Conservation (phyloP, 139 green algal genomes). For the Chlorella sp. region DNA sequence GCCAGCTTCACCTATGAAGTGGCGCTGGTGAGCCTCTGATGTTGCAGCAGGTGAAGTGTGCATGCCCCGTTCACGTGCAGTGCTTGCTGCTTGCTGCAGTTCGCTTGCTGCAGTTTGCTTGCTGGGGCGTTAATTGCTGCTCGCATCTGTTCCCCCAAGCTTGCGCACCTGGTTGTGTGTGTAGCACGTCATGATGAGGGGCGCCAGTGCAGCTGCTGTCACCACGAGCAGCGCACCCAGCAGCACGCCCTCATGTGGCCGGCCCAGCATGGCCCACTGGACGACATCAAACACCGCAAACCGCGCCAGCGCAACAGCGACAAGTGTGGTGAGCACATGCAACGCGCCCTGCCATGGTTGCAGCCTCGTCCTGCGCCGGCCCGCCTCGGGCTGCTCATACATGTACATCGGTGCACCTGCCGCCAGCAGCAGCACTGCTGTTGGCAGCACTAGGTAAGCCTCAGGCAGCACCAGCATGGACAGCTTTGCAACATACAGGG, state of each 20-base stretch:
- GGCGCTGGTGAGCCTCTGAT: too few species aligned
- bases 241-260: slow-evolving; percentile 74
- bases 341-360: slow-evolving; percentile 44
- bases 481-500: slow-evolving; percentile 77
- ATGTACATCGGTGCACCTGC: slow-evolving; percentile 51
- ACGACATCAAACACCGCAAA: slow-evolving; percentile 7
- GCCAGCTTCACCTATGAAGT: too few species aligned
- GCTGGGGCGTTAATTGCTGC: too few species aligned
- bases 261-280: slow-evolving; percentile 23
- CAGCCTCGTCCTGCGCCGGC: slow-evolving; percentile 22
- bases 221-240: slow-evolving; percentile 66
- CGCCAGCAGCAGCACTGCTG: slow-evolving; percentile 28
- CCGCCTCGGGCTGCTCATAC: too few species aligned
- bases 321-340: slow-evolving; percentile 42
- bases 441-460: slow-evolving; percentile 28
- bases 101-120: too few species aligned
- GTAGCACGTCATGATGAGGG: slow-evolving; percentile 69
- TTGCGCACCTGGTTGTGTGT: too few species aligned
- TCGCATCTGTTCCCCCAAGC: too few species aligned
- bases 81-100: too few species aligned
- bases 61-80: too few species aligned
- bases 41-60: too few species aligned
- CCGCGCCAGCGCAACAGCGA: slow-evolving; percentile 58
- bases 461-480: slow-evolving; percentile 84
- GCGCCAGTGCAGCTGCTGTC: slow-evolving; percentile 44